Base-by-base conservation (phyloP, 148 eudicot species). In the Beta vulgaris region DNA sequence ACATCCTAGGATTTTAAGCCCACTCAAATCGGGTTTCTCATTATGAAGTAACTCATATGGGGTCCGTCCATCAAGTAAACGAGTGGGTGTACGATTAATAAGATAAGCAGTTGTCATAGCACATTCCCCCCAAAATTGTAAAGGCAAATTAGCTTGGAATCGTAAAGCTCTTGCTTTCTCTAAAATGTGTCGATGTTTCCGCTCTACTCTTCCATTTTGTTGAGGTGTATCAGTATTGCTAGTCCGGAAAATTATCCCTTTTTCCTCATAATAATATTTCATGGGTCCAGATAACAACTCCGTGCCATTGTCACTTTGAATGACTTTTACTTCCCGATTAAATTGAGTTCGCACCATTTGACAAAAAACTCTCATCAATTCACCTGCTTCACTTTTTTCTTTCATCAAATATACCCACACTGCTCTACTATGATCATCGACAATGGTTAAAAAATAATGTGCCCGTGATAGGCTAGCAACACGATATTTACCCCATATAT, bases 361-460 rank as follows among this genome's bases (percentile, higher is more conserved):
- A 36, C 46, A 70, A 13, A 72, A 72, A 28, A 21, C 12, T 15
- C 1, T 19, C 26, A 72, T 2, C 3, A 21, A 29, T 14, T 40
- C 32, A 61, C 25, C 8, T 0, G 55, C 63, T 12, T 54, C 42
- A 16, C 28, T n/a, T 34, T 69, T 70, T 3, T 34, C 39, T 34
- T 10, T 12, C 44, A 77, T 15, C 15, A 77, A 46, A 23, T 29
- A 36, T 0, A 71, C 44, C 69, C 69, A 77, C 31, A 37, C 29
- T 6, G 15, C 32, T 4, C 61, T 8, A 21, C 61, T 31, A 46
- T 7, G 70, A 70, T 77, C 70, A 61, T 77, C 80, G 29, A 49
- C 71, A 6, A 78, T 40, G 10, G 53, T 39, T 0, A 78, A 29
- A 39, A 78, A 78, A 65, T 78, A 72, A 28, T 72, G 57, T 4